Conservation (phyloP, 1,139 yeast species). For the Yamadazyma blattariae region DNA sequence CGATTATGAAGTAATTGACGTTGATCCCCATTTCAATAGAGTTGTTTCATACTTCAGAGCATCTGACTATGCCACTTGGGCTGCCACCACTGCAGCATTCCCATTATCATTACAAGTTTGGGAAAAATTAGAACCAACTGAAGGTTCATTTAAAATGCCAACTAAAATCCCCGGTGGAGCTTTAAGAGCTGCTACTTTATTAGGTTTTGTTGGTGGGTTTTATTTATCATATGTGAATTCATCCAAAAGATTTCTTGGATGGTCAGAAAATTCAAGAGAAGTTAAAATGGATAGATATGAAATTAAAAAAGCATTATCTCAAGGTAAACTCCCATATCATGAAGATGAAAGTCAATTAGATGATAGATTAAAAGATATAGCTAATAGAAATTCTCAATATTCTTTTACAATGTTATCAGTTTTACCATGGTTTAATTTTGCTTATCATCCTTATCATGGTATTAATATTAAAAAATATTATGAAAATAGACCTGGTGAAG, state of each 20-base stretch:
- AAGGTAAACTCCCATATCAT: constrained; percentile 66
- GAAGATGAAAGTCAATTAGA: constrained; percentile 58
- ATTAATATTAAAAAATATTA: constrained; percentile 69
- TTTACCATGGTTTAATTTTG: constrained; percentile 83
- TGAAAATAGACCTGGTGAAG: constrained; percentile 59
- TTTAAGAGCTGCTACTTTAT: constrained; percentile 55
- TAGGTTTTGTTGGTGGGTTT: constrained; percentile 74
- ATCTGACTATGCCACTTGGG: constrained; percentile 66
- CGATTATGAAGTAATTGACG: constrained; percentile 61
- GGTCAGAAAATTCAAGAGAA: constrained; percentile 71
- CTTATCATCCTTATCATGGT: constrained; percentile 82
- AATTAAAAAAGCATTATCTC: constrained; percentile 62
- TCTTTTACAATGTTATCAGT: constrained; percentile 61
- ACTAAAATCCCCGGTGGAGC: constrained; percentile 54
- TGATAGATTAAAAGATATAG: constrained; percentile 71
- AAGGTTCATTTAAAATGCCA: constrained; percentile 58
- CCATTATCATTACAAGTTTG: constrained; percentile 61
- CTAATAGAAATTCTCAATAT: constrained; percentile 78
- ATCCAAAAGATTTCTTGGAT: constrained; percentile 74
- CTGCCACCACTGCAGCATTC: constrained; percentile 58
- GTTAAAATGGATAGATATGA: constrained; percentile 73
- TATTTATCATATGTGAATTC: constrained; percentile 64
- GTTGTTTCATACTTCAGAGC: constrained; percentile 73
- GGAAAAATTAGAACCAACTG: constrained; percentile 62
- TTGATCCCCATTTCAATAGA: constrained; percentile 73